Evolutionary conservation across 108 stramenopile genomes (phyloP).

Genomic region (Cyclotella baltica): DNA sequence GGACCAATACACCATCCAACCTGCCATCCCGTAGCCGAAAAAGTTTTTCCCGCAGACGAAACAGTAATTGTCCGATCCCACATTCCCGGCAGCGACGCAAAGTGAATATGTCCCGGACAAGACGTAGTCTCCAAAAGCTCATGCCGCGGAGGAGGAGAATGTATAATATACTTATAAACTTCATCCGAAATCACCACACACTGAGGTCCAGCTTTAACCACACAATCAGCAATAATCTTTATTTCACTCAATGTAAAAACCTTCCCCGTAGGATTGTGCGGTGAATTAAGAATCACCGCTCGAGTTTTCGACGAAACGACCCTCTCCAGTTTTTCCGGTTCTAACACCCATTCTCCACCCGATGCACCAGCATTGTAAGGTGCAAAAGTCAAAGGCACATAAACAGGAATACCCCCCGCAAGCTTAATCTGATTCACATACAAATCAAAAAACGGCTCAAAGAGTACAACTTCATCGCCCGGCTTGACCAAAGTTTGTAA

Average conservation of each 20-base stretch:
- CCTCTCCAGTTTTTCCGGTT: constrained; percentile 68
- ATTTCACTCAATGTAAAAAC: constrained; percentile 93
- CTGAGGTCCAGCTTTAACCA: constrained; percentile 75
- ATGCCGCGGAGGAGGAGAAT: constrained; percentile 68
- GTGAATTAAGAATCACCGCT: constrained; percentile 96
- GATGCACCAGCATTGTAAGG: constrained; percentile 55
- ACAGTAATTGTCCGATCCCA: constrained; percentile 94
- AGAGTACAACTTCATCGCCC: constrained; percentile 93
- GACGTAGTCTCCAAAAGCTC: constrained; percentile 22
- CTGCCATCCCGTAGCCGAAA: constrained; percentile 99
- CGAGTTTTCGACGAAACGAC: constrained; percentile 86
- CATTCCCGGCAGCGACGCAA: constrained; percentile 89
- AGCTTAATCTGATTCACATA: constrained; percentile 90
- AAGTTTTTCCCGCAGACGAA: constrained; percentile 98
- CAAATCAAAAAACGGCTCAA: constrained; percentile 98
- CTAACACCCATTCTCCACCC: constrained; percentile 90
- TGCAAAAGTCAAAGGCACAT: constrained; percentile 81
- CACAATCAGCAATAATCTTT: constrained; percentile 81
- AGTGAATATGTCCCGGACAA: constrained; percentile 86
- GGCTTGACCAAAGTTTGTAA: constrained; percentile 87
- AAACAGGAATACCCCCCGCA: constrained; percentile 84
- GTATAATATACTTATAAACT: constrained; percentile 98
- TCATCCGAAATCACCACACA: constrained; percentile 94
- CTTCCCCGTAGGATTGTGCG: constrained; percentile 99
- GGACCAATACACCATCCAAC: constrained; percentile 98